A percentile compares a stretch with the other conserved stretches of the same genome.
Evolutionary conservation across 495 filamentous ascomycete species (phyloP).

Genomic region (Neurospora sp.): DNA sequence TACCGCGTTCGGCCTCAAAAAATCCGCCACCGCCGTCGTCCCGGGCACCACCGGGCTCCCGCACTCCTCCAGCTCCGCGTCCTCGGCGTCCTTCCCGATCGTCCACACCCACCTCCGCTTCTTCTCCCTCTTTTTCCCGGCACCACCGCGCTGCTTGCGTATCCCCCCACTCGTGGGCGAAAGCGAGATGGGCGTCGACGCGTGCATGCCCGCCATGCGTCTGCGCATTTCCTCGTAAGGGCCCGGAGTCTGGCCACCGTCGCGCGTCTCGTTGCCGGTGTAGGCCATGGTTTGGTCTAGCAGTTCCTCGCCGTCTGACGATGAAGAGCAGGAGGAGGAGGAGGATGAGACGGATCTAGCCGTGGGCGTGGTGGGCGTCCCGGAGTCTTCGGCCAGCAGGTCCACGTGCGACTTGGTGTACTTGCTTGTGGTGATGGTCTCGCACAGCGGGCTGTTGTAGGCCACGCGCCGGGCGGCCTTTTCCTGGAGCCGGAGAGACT

Average conservation of each 20-base stretch:
- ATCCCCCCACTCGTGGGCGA: conserved; percentile 25
- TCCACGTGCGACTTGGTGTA: conserved; percentile 48
- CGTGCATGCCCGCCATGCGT: conserved; percentile 34
- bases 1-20: background rate
- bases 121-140: conserved; percentile 33
- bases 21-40: background rate
- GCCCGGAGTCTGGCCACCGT: conserved; percentile 45
- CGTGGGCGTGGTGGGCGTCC: conserved; percentile 35
- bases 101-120: conserved; percentile 45
- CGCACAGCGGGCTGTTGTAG: conserved; percentile 42
- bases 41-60: conserved; percentile 24
- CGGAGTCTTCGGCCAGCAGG: conserved; percentile 36
- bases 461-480: conserved; percentile 37
- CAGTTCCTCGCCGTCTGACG: conserved; percentile 14
- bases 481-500: conserved; percentile 39
- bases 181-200: conserved; percentile 21
- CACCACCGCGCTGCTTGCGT: conserved; percentile 13
- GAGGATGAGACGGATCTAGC: background rate
- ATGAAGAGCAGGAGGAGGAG: conserved; percentile 11
- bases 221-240: conserved; percentile 49
- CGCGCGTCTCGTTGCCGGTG: conserved; percentile 34
- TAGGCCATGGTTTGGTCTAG: conserved; percentile 41
- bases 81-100: conserved; percentile 35
- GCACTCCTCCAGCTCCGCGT: conserved; percentile 27
- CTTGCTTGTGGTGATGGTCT: conserved; percentile 44